Percentiles rank a stretch among this genome's conserved stretches.
phyloP scores from a whole-genome alignment of 176 grass and related monocot species.

The Musa schizocarpa region DNA sequence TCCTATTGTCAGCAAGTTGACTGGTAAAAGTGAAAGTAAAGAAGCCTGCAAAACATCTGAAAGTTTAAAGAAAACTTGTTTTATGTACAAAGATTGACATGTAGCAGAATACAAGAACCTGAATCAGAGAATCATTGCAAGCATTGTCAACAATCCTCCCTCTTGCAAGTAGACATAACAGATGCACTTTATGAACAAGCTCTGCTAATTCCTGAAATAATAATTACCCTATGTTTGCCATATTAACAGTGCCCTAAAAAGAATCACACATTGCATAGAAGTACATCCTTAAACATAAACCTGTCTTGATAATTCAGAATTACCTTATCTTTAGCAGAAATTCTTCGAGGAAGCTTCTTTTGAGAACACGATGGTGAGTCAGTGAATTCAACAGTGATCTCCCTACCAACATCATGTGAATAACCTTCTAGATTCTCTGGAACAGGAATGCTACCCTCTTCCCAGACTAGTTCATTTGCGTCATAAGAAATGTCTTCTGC shows the following conservation, averaged over 20 bases:
- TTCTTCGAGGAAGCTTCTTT: constrained; percentile 52
- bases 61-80: constrained; percentile 8
- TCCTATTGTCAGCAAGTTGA: constrained; percentile 40
- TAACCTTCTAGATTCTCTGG: constrained; percentile 28
- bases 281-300: neutral
- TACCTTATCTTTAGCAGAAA: constrained; percentile 77
- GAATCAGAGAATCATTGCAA: constrained; percentile 85
- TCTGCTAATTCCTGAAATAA: constrained; percentile 71
- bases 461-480: constrained; percentile 70
- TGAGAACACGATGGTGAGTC: constrained; percentile 44
- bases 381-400: constrained; percentile 73
- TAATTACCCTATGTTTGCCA: neutral
- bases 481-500: constrained; percentile 14
- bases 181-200: constrained; percentile 82
- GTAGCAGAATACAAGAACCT: constrained; percentile 39
- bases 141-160: constrained; percentile 76
- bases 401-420: constrained; percentile 47
- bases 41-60: constrained; percentile 54
- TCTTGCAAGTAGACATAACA: constrained; percentile 84
- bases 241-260: constrained; percentile 5
- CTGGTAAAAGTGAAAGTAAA: constrained; percentile 77
- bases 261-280: neutral
- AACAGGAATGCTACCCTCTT: constrained; percentile 58
- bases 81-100: constrained; percentile 11
- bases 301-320: neutral